Base-by-base conservation (phyloP, 371 early-diverging fungal genomes). In the Haplosporangium sp. region DNA sequence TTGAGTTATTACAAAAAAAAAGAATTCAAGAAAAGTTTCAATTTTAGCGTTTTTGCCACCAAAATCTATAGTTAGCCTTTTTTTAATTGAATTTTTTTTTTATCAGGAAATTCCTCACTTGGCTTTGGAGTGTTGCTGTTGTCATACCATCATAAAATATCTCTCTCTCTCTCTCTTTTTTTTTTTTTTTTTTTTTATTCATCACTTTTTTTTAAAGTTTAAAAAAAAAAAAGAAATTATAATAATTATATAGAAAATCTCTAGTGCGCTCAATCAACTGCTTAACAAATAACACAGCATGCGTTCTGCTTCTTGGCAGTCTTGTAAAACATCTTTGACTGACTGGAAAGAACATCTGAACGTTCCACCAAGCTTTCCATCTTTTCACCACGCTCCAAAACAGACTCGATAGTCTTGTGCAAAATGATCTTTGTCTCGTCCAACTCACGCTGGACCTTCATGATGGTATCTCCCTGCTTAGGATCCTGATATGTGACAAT, bases 291-390 rank as follows among this genome's bases (percentile, higher is more conserved):
- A 40, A 89, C 71, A n/a, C 86, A 83, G 82, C 99, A 99, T 48
- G 94, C 88, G 84, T 99, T 99, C 59, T 96, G 97, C 87, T 96
- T 97, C 86, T 97, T 97, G 34, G 99, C 99, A 5, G 96, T 93
- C 88, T 98, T 99, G 89, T 98, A 99, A 73, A 99, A 97, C 90
- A 94, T 93, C 84, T 99, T 99, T 45, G 97, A 95, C 86, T 96
- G 95, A 39, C 86, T 88, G 20, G 96, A 96, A 55, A 99, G 88
- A 11, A 92, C 89, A 73, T 98, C 97, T 17, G 95, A 94, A 72
- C 94, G 88, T 66, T 94, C 94, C 6, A 99, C 97, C 47, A 99
- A 89, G 72, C 94, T 93, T 72, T 98, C 98, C 71, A 99, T 86
- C 86, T 95, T 97, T 84, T 99, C 99, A 35, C 98, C 98, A 67